Percentiles rank a stretch among this genome's conserved stretches.
Conservation (phyloP, 208 protist genomes). For the Balamuthia mandrillaris region DNA sequence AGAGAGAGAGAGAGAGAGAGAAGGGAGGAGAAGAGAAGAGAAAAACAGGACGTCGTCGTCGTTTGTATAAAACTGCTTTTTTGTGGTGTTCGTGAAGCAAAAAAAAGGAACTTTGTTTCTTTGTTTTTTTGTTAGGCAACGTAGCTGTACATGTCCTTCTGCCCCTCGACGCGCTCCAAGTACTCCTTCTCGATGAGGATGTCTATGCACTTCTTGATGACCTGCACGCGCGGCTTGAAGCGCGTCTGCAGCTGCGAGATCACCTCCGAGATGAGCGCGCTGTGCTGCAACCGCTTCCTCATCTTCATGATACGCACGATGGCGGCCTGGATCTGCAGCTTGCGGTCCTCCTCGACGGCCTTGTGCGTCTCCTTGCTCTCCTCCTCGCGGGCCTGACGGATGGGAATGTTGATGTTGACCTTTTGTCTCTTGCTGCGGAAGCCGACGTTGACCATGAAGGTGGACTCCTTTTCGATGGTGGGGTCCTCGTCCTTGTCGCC, state of each 20-base stretch:
- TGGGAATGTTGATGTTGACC: slow-evolving; percentile 63
- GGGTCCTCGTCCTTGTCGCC: background rate
- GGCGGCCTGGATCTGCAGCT: slow-evolving; percentile 66
- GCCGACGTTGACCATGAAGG: slow-evolving; percentile 48
- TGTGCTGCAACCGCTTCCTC: slow-evolving; percentile 58
- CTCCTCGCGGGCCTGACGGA: slow-evolving; percentile 47
- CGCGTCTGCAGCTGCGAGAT: slow-evolving; percentile 49
- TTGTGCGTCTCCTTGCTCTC: slow-evolving; percentile 57
- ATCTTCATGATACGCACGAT: slow-evolving; percentile 76
- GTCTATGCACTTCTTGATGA: slow-evolving; percentile 75
- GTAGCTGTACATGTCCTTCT: slow-evolving; percentile 70
- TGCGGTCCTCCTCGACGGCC: slow-evolving; percentile 66
- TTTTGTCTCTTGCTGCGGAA: slow-evolving; percentile 57
- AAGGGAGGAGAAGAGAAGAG: too few relatives aligned
- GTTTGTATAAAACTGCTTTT: too few relatives aligned
- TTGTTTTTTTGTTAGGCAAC: slow-evolving; percentile 49
- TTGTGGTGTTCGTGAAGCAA: too few relatives aligned
- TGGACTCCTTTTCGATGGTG: background rate
- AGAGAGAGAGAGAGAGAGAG: too few relatives aligned
- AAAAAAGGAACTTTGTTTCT: too few relatives aligned
- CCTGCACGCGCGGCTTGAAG: slow-evolving; percentile 62
- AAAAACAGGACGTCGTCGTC: too few relatives aligned
- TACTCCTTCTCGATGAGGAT: slow-evolving; percentile 75
- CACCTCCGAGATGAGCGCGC: slow-evolving; percentile 61
- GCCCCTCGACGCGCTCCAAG: slow-evolving; percentile 63